Conservation (phyloP, 192 early-diverging fungal species). For the Backusella westeae region DNA sequence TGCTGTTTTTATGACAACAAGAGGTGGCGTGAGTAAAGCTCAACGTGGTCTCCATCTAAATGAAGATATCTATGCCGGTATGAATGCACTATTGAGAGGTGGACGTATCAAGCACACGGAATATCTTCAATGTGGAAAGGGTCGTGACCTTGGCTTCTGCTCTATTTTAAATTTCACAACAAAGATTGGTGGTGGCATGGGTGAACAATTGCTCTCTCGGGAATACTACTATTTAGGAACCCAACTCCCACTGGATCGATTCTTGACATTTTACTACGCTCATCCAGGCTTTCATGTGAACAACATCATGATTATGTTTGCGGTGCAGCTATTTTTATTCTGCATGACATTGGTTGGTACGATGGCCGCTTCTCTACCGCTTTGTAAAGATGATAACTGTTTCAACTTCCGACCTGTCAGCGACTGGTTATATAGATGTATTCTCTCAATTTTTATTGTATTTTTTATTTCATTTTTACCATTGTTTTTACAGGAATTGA, state of each 20-base stretch:
- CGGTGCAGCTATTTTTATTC: conserved; percentile 68
- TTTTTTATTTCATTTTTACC: conserved; percentile 69
- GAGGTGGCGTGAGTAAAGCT: conserved; percentile 74
- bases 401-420: conserved; percentile 57
- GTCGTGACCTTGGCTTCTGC: conserved; percentile 72
- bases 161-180: conserved; percentile 75
- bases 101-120: conserved; percentile 75
- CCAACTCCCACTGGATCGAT: conserved; percentile 68
- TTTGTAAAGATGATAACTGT: conserved; percentile 53
- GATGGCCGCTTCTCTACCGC: conserved; percentile 49
- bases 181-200: conserved; percentile 80
- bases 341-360: conserved; percentile 60
- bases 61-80: conserved; percentile 81
- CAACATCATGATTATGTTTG: conserved; percentile 73
- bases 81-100: conserved; percentile 70
- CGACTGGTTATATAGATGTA: conserved; percentile 65
- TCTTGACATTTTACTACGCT: conserved; percentile 73
- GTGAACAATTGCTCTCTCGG: conserved; percentile 76
- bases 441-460: conserved; percentile 68
- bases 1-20: conserved; percentile 69
- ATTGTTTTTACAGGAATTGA: conserved; percentile 69
- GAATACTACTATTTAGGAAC: conserved; percentile 79
- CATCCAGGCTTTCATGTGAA: conserved; percentile 78
- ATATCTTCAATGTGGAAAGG: conserved; percentile 80
- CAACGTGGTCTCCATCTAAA: conserved; percentile 76